These are phyloP conservation scores for Sistotremastrum suecicum DNA, from an alignment of 768 basidiomycete species.

Conservation along the genomic window DNA sequence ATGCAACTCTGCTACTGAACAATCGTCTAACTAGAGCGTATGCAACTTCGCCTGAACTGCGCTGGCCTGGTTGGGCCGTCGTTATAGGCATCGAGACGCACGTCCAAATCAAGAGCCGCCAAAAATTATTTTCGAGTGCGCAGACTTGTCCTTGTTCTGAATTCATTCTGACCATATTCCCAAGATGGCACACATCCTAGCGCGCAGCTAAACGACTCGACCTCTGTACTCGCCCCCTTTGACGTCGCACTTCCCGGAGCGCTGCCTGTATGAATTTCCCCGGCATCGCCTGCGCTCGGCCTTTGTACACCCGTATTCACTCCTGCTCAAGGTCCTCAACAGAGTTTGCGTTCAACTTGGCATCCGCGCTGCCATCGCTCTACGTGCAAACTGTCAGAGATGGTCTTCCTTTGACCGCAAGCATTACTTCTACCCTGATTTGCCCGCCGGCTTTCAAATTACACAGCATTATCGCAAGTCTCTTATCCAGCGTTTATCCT, in stretches of 20 bases:
- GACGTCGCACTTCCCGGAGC: conserved; percentile 93
- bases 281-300: background rate
- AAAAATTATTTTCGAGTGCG: conserved; percentile 78
- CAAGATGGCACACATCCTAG: background rate
- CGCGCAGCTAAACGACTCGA: conserved; percentile 21
- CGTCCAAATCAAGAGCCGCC: conserved; percentile 77
- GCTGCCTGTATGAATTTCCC: conserved; percentile 50
- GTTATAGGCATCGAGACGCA: conserved; percentile 93
- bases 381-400: conserved; percentile 47
- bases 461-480: conserved; percentile 81
- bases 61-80: conserved; percentile 83
- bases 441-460: conserved; percentile 92
- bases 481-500: conserved; percentile 4
- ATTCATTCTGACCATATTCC: background rate
- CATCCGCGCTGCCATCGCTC: conserved; percentile 65
- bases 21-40: conserved; percentile 1
- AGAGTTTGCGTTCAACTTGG: conserved; percentile 64
- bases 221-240: conserved; percentile 42
- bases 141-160: conserved; percentile 2
- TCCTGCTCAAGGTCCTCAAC: conserved; percentile 36
- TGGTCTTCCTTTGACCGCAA: conserved; percentile 88
- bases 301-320: conserved; percentile 1
- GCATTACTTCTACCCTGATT: conserved; percentile 95
- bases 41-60: conserved; percentile 5
- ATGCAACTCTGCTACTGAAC: too few species aligned